phyloP scores from a whole-genome alignment of 1,284 basidiomycete genomes.

The Leccinum angustisporum region DNA sequence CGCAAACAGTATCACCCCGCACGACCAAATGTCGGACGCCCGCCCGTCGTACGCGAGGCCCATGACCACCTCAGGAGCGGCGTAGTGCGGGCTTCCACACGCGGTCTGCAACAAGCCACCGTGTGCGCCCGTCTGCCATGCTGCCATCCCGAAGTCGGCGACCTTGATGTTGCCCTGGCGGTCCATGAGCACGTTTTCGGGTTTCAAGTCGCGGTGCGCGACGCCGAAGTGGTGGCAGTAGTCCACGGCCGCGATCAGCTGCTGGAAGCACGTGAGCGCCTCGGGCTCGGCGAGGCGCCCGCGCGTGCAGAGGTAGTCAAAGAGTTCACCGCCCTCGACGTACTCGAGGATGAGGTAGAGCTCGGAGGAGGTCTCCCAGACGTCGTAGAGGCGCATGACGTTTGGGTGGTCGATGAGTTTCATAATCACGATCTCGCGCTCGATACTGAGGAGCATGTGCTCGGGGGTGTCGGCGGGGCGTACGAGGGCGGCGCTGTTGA shows the following conservation, averaged over 20 bases:
- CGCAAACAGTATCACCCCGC: constrained; percentile 94
- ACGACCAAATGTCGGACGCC: constrained; percentile 96
- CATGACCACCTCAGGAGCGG: constrained; percentile 91
- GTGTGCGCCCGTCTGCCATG: constrained; percentile 67
- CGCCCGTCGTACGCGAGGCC: constrained; percentile 88
- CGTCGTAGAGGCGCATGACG: constrained; percentile 92
- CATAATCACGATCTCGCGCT: constrained; percentile 99
- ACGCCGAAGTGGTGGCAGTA: constrained; percentile 98
- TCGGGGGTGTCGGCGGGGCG: constrained; percentile 68
- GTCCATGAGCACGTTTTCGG: constrained; percentile 92
- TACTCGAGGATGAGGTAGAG: constrained; percentile 96
- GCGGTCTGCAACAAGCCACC: constrained; percentile 80
- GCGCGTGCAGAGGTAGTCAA: constrained; percentile 88
- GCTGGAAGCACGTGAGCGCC: constrained; percentile 93
- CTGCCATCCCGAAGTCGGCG: constrained; percentile 98
- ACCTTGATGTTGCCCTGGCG: constrained; percentile 89
- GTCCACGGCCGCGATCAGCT: constrained; percentile 92
- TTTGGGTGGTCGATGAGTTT: constrained; percentile 98
- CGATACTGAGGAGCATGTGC: constrained; percentile 76
- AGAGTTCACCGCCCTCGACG: constrained; percentile 95
- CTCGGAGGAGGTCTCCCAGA: constrained; percentile 93
- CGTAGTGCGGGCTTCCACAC: constrained; percentile 97
- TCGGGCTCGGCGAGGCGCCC: constrained; percentile 80
- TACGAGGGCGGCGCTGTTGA: constrained; percentile 55
- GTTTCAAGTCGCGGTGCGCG: constrained; percentile 96